A percentile compares a stretch with the other conserved stretches of the same genome.
Conservation (phyloP, 208 protist species). For the Leishmania turanica region DNA sequence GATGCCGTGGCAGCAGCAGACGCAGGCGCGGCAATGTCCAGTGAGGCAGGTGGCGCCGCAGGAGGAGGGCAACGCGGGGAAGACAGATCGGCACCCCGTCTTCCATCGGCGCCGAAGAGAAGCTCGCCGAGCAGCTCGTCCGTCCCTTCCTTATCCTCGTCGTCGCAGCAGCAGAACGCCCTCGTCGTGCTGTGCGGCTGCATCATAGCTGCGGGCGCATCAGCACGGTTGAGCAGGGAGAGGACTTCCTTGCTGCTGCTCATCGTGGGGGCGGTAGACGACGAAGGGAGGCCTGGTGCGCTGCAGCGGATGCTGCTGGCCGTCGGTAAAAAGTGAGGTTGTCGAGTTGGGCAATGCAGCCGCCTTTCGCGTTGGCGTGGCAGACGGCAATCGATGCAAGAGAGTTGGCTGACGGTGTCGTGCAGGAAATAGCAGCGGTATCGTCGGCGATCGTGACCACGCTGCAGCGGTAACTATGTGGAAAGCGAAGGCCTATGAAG, state of each 20-base stretch:
- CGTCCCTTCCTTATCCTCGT: neutral
- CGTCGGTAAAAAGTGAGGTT: too few relatives aligned
- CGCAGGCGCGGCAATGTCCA: neutral
- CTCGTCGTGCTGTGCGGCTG: neutral
- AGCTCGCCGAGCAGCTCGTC: slow-evolving; percentile 4
- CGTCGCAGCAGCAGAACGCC: neutral
- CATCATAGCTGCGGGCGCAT: neutral
- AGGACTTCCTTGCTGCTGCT: neutral
- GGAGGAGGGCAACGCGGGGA: neutral
- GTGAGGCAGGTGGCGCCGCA: neutral
- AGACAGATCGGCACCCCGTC: too few relatives aligned
- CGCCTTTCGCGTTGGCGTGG: neutral
- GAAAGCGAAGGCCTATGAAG: neutral
- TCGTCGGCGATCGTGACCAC: neutral
- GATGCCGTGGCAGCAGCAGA: neutral
- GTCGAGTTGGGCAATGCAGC: neutral
- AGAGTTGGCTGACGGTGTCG: neutral
- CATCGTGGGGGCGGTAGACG: neutral
- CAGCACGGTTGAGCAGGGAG: neutral
- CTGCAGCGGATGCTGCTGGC: neutral
- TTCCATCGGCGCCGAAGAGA: neutral
- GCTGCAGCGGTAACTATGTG: neutral
- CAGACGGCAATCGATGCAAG: neutral
- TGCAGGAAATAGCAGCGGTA: neutral
- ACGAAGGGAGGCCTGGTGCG: neutral